Conservation (phyloP, 1,284 basidiomycete species). For the Apiotrichum porosum region DNA sequence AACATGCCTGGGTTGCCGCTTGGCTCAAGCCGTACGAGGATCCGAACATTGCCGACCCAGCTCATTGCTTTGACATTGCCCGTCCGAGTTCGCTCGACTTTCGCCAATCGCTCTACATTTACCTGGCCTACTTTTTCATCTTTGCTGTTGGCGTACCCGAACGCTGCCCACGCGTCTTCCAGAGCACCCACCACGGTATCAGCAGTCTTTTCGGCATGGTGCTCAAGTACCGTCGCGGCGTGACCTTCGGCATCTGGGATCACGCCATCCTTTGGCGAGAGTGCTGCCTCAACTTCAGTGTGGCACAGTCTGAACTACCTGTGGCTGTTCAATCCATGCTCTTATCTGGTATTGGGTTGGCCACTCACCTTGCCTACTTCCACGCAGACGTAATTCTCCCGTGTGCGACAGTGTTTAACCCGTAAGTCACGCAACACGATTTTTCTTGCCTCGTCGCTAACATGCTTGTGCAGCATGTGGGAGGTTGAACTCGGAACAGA, state of each 20-base stretch:
- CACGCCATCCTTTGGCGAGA: slow-evolving; percentile 15
- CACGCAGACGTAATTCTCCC: slow-evolving; percentile 13
- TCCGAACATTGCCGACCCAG: slow-evolving; percentile 6
- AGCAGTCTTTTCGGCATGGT: slow-evolving; percentile 10
- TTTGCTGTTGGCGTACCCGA: slow-evolving; percentile 11
- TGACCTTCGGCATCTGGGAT: slow-evolving; percentile 14
- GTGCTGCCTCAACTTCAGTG: slow-evolving; percentile 10
- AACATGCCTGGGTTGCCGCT: slow-evolving; percentile 8
- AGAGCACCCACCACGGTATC: slow-evolving; percentile 11
- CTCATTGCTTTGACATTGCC: slow-evolving; percentile 7
- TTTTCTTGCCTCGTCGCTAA: too few species aligned
- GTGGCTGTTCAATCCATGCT: slow-evolving; percentile 11
- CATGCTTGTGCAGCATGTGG: too few species aligned
- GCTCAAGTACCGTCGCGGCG: slow-evolving; percentile 12
- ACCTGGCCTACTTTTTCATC: slow-evolving; percentile 14
- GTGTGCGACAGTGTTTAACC: slow-evolving; percentile 13
- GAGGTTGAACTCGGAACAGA: slow-evolving; percentile 12
- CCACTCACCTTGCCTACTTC: slow-evolving; percentile 10
- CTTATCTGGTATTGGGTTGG: slow-evolving; percentile 8
- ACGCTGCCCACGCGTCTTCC: slow-evolving; percentile 11
- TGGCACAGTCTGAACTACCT: slow-evolving; percentile 10
- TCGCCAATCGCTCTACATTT: slow-evolving; percentile 11
- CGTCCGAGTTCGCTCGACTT: slow-evolving; percentile 10
- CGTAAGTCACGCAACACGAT: too few species aligned
- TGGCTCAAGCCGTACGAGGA: slow-evolving; percentile 10